Evolutionary conservation across 305 asterid species (phyloP).

Genomic region (Fraxinus nigra): DNA sequence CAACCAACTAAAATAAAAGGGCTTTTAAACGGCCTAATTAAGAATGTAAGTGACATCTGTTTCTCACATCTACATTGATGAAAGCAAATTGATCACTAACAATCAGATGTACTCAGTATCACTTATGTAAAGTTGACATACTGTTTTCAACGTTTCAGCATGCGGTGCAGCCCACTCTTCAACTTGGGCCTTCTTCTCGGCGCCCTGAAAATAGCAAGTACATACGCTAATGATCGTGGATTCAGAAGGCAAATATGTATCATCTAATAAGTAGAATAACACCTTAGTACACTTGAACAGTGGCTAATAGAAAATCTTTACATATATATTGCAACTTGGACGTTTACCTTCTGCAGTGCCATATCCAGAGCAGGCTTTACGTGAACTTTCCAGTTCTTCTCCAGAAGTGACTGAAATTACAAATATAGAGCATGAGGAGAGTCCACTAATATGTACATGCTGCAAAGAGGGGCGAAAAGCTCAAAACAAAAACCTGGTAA

Average conservation of each 20-base stretch:
- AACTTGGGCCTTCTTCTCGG: conserved; percentile 72
- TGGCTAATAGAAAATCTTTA: conserved; percentile 7
- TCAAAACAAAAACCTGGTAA: conserved; percentile 54
- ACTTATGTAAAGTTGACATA: conserved; percentile 25
- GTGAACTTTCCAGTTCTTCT: conserved; percentile 72
- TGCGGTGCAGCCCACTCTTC: conserved; percentile 92
- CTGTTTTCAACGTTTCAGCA: conserved; percentile 64
- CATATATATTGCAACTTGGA: conserved; percentile 21
- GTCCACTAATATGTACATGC: conserved; percentile 14
- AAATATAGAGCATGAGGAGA: conserved; percentile 5
- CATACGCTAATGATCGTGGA: conserved; percentile 1
- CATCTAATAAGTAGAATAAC: conserved; percentile 8
- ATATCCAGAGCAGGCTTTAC: conserved; percentile 78
- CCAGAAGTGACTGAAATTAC: conserved; percentile 52
- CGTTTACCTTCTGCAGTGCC: conserved; percentile 56
- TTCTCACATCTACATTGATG: conserved; percentile 10
- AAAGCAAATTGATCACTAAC: conserved; percentile 14
- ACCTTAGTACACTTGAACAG: neutral
- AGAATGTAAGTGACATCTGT: neutral
- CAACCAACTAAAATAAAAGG: neutral
- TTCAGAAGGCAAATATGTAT: conserved; percentile 17
- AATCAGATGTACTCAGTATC: conserved; percentile 8
- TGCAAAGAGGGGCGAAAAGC: neutral
- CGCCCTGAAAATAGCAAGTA: conserved; percentile 44
- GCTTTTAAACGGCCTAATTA: neutral